Base-by-base conservation (phyloP, 2,329 filamentous ascomycete genomes). In the Venturia asperata region DNA sequence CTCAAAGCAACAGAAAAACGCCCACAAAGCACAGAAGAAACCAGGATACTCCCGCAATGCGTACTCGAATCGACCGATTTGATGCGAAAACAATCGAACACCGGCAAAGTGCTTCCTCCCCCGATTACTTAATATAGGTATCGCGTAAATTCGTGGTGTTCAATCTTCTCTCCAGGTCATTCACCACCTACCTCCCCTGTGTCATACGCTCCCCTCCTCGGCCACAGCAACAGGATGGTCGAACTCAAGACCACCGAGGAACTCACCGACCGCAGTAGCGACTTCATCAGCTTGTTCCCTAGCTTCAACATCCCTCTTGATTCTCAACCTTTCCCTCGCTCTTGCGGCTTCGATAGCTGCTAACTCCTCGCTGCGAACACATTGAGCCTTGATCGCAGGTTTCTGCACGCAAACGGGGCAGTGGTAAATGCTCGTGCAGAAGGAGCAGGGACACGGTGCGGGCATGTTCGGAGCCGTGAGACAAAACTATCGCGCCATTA, bases 361-460 rank as follows among this genome's bases (percentile, higher is more conserved):
- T 39, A 62, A 41, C 11, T 77, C 76, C 11, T 73, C 74, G 55
- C 76, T 71, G 1, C 74, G 69, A 9, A 72, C 71, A 65, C 76
- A 78, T 43, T 73, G 75, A 9, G 70, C 69, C 58, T 69, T 72
- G 15, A 77, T 72, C 17, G 69, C 68, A 37, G 71, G 68, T 64
- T 76, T 76, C 42, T 69, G 70, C 11, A 71, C 63, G 67, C 76
- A 78, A 41, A 68, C 68, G 0, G 76, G 75, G 64, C 76, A 78
- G 68, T 78, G 74, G 64, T 72, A 78, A 66, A 74, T 74, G 17
- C 70, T 70, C 1, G 71, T 74, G 69, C 76, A 78, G 66, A 73
- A 76, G 1, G 71, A 71, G 70, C 76, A 78, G 24, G 72, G 69
- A 67, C 76, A 78, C 4, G 68, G 66, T 17, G 74, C 71, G n/a